These are phyloP conservation scores for Euphorbia pulcherrima DNA, from an alignment of 345 rosid species.

Conservation along the genomic window DNA sequence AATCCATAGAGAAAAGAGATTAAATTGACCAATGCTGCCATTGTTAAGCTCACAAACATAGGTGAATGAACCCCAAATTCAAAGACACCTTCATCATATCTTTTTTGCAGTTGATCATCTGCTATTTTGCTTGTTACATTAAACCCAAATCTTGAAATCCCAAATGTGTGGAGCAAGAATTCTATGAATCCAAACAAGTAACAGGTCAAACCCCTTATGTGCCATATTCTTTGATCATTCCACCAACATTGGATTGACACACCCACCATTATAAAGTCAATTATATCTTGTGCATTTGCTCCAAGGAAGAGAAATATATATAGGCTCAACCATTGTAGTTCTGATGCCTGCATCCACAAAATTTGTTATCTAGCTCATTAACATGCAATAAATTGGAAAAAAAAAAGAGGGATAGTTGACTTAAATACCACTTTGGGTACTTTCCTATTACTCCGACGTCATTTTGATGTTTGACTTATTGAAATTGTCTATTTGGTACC, in stretches of 20 bases:
- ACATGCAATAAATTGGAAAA: too few relatives aligned
- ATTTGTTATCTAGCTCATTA: too few relatives aligned
- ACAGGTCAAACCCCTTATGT: constrained; percentile 46
- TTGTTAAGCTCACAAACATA: constrained; percentile 42
- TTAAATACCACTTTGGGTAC: too few relatives aligned
- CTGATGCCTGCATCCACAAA: constrained; percentile 37
- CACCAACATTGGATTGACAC: constrained; percentile 57
- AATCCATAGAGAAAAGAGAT: constrained; percentile 33
- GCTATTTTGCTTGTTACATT: constrained; percentile 56
- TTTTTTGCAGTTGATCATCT: constrained; percentile 45
- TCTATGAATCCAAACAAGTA: constrained; percentile 39
- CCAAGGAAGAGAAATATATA: constrained; percentile 57
- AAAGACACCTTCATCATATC: constrained; percentile 53
- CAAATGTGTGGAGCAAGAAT: constrained; percentile 41
- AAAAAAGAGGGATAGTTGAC: too few relatives aligned
- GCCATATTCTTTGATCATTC: constrained; percentile 69
- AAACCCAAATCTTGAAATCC: constrained; percentile 46
- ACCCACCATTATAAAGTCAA: constrained; percentile 41
- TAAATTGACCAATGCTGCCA: constrained; percentile 51
- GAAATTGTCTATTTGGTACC: too few relatives aligned
- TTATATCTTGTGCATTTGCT: constrained; percentile 47
- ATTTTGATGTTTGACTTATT: too few relatives aligned
- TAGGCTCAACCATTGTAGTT: constrained; percentile 48
- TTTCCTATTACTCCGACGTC: too few relatives aligned
- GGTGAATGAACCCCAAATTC: constrained; percentile 56